Evolutionary conservation across 192 early-diverging fungal species (phyloP), one percentile per base, ranked within the genome.

Genomic region (Dissophora ornata): DNA sequence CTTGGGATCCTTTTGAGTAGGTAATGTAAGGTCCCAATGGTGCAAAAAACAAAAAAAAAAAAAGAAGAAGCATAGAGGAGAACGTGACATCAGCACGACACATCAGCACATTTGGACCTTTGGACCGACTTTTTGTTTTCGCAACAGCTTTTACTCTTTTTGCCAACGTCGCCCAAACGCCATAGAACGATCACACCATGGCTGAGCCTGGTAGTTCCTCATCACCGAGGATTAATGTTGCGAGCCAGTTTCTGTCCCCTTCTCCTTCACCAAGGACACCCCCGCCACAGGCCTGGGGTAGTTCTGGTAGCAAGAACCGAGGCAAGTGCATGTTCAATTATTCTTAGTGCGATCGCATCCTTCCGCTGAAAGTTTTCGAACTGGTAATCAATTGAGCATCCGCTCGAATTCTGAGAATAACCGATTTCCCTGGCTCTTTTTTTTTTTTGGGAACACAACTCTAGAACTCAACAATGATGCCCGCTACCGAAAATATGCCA

Each of bases 401-500:
- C n/a, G 36, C 36, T 38, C 13, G 7, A 38, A 7, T 22, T 16
- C 21, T 2, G 6, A 19, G 54, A 21, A 40, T 45, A 45, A 28
- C 34, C 47, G 24, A 57, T 52, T 34, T n/a, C 56, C 47, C 8
- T n/a, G 42, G 3, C n/a, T 9, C 13, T 32, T 15, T 32, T 18
- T 64, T 60, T 36, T 25, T 55, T 47, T 26, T 62, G 2, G 21
- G 18, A 19, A 16, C 8, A n/a, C 22, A 22, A 28, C n/a, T n/a
- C n/a, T 49, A 62, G 73, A 77, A 16, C 40, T 77, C 9, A 62
- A 77, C 22, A 88, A 86, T 57, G 94, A 96, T 61, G 86, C 94
- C 38, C 91, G 92, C 54, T 96, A 91, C 78, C 88, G 88, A 64
- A 91, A 92, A 75, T 97, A 96, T 59, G 88, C 87, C 28, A 88